Percentiles rank a stretch among this genome's conserved stretches.
Evolutionary conservation across 345 rosid species (phyloP).

Genomic region (Zanthoxylum bungeanum): DNA sequence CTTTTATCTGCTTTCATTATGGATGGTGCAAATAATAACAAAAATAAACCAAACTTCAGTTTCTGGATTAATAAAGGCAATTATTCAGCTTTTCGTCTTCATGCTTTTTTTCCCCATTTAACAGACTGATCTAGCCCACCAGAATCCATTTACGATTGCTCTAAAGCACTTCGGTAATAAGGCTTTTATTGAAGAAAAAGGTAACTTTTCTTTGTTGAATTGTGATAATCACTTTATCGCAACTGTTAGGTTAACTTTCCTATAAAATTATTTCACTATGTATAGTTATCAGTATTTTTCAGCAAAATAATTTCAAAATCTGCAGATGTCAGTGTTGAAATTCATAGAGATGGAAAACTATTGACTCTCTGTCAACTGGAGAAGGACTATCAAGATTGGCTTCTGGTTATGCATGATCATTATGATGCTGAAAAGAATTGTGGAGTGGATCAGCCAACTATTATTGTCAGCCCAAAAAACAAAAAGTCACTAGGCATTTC

Average conservation of each 20-base stretch:
- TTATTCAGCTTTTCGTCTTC: too few species aligned
- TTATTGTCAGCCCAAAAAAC: conserved; percentile 38
- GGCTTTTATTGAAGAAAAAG: conserved; percentile 41
- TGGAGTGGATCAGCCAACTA: conserved; percentile 54
- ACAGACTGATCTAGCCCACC: conserved; percentile 69
- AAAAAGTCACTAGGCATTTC: conserved; percentile 51
- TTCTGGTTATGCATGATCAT: conserved; percentile 54
- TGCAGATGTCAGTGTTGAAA: conserved; percentile 43
- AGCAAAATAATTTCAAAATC: background rate
- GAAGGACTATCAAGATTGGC: conserved; percentile 60
- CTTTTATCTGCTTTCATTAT: background rate
- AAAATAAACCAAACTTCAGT: background rate
- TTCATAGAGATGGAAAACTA: conserved; percentile 34
- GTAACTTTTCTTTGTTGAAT: conserved; percentile 17
- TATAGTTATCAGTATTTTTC: conserved; percentile 36
- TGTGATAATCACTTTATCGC: background rate
- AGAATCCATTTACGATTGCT: conserved; percentile 49
- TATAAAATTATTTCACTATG: background rate
- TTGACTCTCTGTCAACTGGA: conserved; percentile 42
- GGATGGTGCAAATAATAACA: background rate
- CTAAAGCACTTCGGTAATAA: conserved; percentile 53
- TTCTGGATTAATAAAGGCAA: too few species aligned
- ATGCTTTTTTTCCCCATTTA: background rate
- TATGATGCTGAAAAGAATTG: conserved; percentile 60
- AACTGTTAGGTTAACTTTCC: background rate